Base-by-base conservation (phyloP, 1,139 yeast species). In the Scheffersomyces parashehatae region DNA sequence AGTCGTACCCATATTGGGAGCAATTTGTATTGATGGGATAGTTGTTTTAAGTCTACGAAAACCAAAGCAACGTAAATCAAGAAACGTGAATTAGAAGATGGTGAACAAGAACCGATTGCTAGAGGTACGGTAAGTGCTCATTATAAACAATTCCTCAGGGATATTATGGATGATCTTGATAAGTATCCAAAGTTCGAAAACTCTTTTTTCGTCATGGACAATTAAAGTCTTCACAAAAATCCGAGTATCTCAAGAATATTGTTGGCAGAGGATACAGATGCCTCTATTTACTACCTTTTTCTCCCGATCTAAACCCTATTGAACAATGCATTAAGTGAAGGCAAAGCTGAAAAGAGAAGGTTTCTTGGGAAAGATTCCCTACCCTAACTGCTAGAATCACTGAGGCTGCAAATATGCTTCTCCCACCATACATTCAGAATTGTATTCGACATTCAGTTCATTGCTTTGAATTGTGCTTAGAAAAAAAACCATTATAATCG, bases 231-330 rank as follows among this genome's bases (percentile, higher is more conserved):
- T 34, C 38, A 41, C 36, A 38, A 35, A 12, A 41, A 29, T 28
- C 11, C 28, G 5, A 30, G 38, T 34, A 32, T 42, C 13, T 5
- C 28, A 15, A 41, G 41, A 29, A 38, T 34, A 32, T 38, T 24
- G n/a, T 16, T 5, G 33, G 20, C 24, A 16, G 39, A 28, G 42
- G 30, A 37, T 14, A 30, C 10, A n/a, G n/a, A n/a, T n/a, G n/a
- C 26, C 36, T 13, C n/a, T 41, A 35, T n/a, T 31, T 41, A 20
- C 44, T 41, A 3, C 43, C 45, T 14, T 44, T 15, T 26, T 42
- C 41, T 14, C 47, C 45, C 2, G 41, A 38, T n/a, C 36, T 34
- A n/a, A 39, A 37, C 26, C 41, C 41, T 9, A 35, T 45, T 35
- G 43, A 39, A 11, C 38, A 39, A 28, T 42, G 47, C 31, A 32